Conservation (phyloP, 768 basidiomycete species). For the Naematelia aurantialba region DNA sequence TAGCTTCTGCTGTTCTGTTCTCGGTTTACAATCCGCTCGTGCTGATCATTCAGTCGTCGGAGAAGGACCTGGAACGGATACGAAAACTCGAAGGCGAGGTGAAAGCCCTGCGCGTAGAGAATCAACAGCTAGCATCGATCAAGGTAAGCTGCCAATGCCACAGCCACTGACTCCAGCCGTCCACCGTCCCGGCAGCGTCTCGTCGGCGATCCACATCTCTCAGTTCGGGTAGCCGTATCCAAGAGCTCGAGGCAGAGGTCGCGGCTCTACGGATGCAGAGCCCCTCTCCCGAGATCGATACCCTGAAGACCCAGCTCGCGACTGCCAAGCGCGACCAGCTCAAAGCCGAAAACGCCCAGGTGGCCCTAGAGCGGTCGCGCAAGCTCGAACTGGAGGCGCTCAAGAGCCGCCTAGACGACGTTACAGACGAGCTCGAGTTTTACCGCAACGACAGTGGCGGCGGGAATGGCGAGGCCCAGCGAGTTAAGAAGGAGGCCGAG, state of each 20-base stretch:
- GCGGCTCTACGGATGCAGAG: constrained; percentile 21
- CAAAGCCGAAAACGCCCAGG: constrained; percentile 48
- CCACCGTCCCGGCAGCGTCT: neutral
- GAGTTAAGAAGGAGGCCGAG: constrained; percentile 30
- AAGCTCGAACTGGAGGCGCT: constrained; percentile 38
- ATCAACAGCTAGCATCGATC: neutral
- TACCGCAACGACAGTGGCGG: constrained; percentile 18
- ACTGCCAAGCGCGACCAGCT: constrained; percentile 30
- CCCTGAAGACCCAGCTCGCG: constrained; percentile 30
- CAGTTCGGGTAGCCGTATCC: constrained; percentile 15
- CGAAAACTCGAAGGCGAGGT: neutral
- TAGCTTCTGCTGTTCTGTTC: no score
- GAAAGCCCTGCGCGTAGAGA: neutral
- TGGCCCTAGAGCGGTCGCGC: constrained; percentile 36
- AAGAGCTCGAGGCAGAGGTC: constrained; percentile 31
- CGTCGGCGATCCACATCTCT: constrained; percentile 17
- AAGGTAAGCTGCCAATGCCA: neutral
- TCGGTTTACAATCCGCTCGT: no score
- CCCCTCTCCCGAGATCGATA: constrained; percentile 28
- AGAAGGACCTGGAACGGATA: neutral
- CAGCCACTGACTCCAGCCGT: neutral
- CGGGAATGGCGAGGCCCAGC: constrained; percentile 26
- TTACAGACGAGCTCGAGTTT: constrained; percentile 43
- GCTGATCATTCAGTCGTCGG: neutral
- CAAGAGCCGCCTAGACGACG: constrained; percentile 38